These are phyloP conservation scores for Polygonum aviculare DNA, from an alignment of 148 eudicot species.

Conservation along the genomic window DNA sequence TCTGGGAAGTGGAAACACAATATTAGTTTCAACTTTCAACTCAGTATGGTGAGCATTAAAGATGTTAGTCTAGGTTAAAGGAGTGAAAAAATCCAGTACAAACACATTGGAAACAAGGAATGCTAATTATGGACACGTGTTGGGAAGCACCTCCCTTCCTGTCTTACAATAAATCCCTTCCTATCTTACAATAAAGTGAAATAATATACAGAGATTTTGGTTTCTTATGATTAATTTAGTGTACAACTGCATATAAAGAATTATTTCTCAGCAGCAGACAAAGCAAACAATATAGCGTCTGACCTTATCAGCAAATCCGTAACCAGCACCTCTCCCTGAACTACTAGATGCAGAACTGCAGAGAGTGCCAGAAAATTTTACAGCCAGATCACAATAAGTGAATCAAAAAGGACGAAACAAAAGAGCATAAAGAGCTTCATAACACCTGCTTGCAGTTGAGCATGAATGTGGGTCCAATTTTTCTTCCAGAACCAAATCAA, in stretches of 20 bases:
- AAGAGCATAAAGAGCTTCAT: neutral
- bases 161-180: neutral
- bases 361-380: neutral
- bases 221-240: neutral
- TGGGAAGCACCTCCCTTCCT: neutral
- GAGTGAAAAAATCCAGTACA: neutral
- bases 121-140: neutral
- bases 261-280: neutral
- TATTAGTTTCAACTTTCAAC: neutral
- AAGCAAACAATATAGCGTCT: conserved; percentile 9
- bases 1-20: neutral
- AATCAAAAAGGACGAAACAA: neutral
- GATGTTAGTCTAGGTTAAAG: neutral
- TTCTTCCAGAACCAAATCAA: conserved; percentile 91
- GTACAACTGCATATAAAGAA: neutral
- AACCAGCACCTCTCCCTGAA: conserved; percentile 66
- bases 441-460: conserved; percentile 58
- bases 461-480: conserved; percentile 54
- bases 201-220: neutral
- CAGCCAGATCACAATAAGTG: neutral
- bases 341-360: conserved; percentile 50
- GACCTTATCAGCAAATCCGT: conserved; percentile 97
- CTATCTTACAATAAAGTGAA: neutral
- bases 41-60: neutral
- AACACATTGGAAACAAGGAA: neutral